Conservation (phyloP, 306 rosid genomes). For the Lotus japonicus region DNA sequence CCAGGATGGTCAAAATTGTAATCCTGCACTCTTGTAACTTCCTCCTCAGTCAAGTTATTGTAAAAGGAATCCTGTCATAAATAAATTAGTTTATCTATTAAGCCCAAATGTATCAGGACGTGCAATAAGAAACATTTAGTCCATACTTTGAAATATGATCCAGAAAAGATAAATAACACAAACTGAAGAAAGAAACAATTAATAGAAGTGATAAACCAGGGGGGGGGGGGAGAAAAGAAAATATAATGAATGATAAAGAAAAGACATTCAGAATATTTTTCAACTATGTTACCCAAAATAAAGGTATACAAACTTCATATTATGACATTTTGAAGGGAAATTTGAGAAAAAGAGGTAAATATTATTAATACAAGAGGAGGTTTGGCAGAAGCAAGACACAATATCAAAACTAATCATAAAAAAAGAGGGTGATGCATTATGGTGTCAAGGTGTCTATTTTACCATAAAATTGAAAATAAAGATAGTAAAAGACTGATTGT, state of each 20-base stretch:
- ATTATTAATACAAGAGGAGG: not conserved
- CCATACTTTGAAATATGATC: slow-evolving; percentile 2
- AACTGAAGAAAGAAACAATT: not conserved
- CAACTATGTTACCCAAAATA: not conserved
- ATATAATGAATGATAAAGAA: not conserved
- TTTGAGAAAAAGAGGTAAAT: not conserved
- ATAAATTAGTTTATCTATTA: slow-evolving; percentile 11
- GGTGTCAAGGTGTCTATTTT: not conserved
- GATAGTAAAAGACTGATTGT: not conserved
- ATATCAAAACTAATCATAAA: not conserved
- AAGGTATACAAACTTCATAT: not conserved
- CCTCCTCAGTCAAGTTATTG: slow-evolving; percentile 68
- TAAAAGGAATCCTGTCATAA: slow-evolving; percentile 85
- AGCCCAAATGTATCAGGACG: not conserved
- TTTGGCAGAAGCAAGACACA: not conserved
- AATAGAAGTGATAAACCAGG: not conserved
- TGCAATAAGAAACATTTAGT: not conserved
- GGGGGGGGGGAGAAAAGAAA: not conserved
- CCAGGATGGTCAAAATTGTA: slow-evolving; percentile 99
- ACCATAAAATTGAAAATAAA: not conserved
- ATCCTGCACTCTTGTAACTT: slow-evolving; percentile 66
- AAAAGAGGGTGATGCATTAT: not conserved
- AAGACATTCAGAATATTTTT: not conserved
- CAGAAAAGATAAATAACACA: not conserved
- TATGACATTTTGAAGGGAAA: not conserved